phyloP scores from a whole-genome alignment of 2,329 filamentous ascomycete species.

The Pseudovirgaria hyperparasitica region DNA sequence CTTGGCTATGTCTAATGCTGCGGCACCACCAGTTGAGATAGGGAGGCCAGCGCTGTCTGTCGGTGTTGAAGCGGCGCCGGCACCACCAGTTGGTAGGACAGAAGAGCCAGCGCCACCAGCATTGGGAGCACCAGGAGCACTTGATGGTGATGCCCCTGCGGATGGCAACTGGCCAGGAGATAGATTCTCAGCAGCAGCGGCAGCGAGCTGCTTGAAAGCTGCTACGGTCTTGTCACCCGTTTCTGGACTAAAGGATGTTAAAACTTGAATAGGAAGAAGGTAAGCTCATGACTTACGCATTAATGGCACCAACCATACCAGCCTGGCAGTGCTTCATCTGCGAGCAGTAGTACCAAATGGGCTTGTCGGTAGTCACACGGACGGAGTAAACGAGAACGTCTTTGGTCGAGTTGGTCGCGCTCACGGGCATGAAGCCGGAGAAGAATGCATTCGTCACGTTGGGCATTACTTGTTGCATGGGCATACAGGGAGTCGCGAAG shows the following conservation, averaged over 20 bases:
- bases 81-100: conserved; percentile 3
- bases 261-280: conserved; percentile 6
- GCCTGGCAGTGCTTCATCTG: conserved; percentile 61
- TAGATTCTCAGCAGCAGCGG: conserved; percentile 26
- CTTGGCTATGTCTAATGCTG: conserved; percentile 1
- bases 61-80: conserved; percentile 7
- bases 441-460: conserved; percentile 46
- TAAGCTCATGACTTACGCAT: conserved; percentile 43
- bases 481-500: conserved; percentile 58
- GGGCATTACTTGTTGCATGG: conserved; percentile 35
- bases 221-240: conserved; percentile 23
- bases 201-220: conserved; percentile 24
- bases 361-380: conserved; percentile 53
- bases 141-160: conserved; percentile 5
- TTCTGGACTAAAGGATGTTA: conserved; percentile 12
- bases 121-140: conserved; percentile 6
- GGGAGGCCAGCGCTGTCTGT: conserved; percentile 7
- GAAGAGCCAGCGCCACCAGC: conserved; percentile 6
- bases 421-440: conserved; percentile 52
- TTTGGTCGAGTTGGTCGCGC: conserved; percentile 10
- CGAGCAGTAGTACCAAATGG: conserved; percentile 70
- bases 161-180: conserved; percentile 21
- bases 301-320: conserved; percentile 67
- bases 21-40: conserved; percentile 5
- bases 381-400: conserved; percentile 57